phyloP scores from a whole-genome alignment of 2,329 filamentous ascomycete species.

The Trichoderma sp. region DNA sequence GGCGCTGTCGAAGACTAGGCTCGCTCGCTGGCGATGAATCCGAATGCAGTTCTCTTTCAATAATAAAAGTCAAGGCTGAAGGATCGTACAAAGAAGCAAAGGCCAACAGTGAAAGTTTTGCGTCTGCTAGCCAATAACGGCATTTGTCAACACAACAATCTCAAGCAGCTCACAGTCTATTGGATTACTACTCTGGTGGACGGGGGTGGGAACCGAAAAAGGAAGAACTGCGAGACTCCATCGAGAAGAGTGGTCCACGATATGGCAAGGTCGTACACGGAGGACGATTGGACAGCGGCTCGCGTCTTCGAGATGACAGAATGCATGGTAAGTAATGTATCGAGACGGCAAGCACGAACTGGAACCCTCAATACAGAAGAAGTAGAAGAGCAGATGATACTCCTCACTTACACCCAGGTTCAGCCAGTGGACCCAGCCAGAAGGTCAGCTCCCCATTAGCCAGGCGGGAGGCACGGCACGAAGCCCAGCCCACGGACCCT shows the following conservation, averaged over 20 bases:
- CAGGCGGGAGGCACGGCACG: constrained; percentile 24
- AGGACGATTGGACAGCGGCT: constrained; percentile 1
- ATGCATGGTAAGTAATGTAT: neutral
- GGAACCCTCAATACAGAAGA: neutral
- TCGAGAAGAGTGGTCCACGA: neutral
- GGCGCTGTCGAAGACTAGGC: too few relatives aligned
- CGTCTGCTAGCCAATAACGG: constrained; percentile 13
- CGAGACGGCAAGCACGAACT: neutral
- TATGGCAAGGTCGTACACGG: constrained; percentile 9
- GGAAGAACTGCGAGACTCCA: constrained; percentile 3
- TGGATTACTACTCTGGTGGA: neutral
- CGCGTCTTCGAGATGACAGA: constrained; percentile 1
- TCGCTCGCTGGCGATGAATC: too few relatives aligned
- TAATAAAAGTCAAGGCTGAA: too few relatives aligned
- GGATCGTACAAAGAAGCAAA: too few relatives aligned
- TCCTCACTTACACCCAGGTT: too few relatives aligned
- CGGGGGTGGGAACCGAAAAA: too few relatives aligned
- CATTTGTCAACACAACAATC: constrained; percentile 5
- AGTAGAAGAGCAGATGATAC: neutral
- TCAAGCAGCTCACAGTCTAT: constrained; percentile 11
- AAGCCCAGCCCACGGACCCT: constrained; percentile 20
- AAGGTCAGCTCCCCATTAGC: constrained; percentile 1
- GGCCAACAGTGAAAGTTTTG: too few relatives aligned
- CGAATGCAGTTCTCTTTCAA: too few relatives aligned
- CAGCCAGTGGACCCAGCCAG: neutral